These are phyloP conservation scores for Tremella mesenterica DNA, from an alignment of 768 basidiomycete species.

Conservation along the genomic window DNA sequence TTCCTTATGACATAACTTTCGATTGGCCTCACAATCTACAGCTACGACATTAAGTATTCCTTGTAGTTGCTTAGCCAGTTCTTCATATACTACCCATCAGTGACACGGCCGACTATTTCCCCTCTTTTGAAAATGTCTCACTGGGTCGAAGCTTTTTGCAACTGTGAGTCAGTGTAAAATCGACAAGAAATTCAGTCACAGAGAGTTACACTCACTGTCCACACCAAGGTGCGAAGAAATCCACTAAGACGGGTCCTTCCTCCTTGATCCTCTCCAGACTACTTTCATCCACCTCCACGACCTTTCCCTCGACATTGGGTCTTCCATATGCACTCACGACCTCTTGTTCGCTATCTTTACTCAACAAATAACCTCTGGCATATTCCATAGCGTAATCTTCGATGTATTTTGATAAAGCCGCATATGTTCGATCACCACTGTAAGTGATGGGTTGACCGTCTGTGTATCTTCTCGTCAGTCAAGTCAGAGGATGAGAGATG, in stretches of 20 bases:
- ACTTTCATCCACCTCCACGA: constrained; percentile 45
- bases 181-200: neutral
- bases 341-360: constrained; percentile 3
- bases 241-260: constrained; percentile 56
- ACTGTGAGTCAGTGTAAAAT: constrained; percentile 26
- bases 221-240: constrained; percentile 94
- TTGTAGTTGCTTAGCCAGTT: constrained; percentile 64
- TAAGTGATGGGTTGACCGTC: constrained; percentile 61
- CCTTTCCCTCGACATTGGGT: constrained; percentile 47
- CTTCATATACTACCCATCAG: constrained; percentile 53
- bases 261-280: constrained; percentile 38
- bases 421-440: constrained; percentile 52
- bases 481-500: neutral
- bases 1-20: constrained; percentile 57
- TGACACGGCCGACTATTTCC: no score
- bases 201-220: constrained; percentile 53
- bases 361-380: constrained; percentile 14
- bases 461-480: constrained; percentile 45
- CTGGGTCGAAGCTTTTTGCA: constrained; percentile 83
- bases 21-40: constrained; percentile 77
- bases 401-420: constrained; percentile 55
- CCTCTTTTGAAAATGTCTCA: constrained; percentile 21
- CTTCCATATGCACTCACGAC: constrained; percentile 6
- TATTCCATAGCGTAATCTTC: constrained; percentile 45
- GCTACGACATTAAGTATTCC: constrained; percentile 68